Base-by-base conservation (phyloP, 2,329 filamentous ascomycete genomes). In the Erysiphe pulchra region DNA sequence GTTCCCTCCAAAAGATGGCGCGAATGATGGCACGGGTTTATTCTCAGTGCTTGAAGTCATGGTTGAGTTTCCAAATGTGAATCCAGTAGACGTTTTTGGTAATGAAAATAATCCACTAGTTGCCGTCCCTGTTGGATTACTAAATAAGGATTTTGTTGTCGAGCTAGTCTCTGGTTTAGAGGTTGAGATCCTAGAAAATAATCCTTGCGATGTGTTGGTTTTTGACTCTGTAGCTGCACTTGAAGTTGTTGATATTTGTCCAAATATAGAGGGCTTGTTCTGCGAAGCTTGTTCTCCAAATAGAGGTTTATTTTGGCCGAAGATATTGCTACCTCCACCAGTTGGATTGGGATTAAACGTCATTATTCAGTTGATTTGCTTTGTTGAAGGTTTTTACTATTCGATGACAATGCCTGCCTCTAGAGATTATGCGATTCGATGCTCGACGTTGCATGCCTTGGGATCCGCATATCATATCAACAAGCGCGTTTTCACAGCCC, bases 261-360 rank as follows among this genome's bases (percentile, higher is more conserved):
- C 49, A 40, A 52, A 52, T 14, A 47, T 42, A 16, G 51, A 48
- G 32, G 52, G 37, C 6, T 47, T 46, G 42, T 39, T 45, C 17
- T 49, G 44, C 33, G 52, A 45, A 18, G 49, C n/a, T 14, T 45
- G 44, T 39, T 39, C 33, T 31, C 60, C 58, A 52, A 63, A 62
- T 36, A 62, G 48, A 44, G 55, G 49, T 24, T 48, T 28, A 18
- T 47, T 20, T 20, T 44, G 43, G 42, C 38, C 42, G 12, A 34
- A 34, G n/a, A 33, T 43, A 34, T 33, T 32, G 31, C 30, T 17
- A 31, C 52, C 46, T 44, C 38, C 46, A 20, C 52, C 24, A 28
- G 4, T 28, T 28, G 8, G 4, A 28, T 28, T 28, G 8, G 24
- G 24, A 28, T 28, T 28, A 28, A 28, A 28, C 24, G 24, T 28